Evolutionary conservation across 78 protist species (phyloP).

Genomic region (Dictyostelium intermedium): DNA sequence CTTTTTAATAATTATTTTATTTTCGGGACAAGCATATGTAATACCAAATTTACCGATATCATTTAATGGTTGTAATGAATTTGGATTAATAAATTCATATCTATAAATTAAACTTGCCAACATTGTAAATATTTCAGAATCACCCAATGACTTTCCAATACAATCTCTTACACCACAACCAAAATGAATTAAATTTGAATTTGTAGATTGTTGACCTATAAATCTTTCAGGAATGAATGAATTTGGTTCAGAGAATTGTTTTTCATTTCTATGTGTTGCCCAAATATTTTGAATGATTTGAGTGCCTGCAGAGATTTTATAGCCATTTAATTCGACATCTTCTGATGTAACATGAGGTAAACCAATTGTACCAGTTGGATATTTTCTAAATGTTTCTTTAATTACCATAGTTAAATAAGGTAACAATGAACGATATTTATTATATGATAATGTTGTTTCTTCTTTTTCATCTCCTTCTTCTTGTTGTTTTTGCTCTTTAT

Average conservation of each 20-base stretch:
- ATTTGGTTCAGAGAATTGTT: not conserved
- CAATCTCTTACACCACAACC: conserved; percentile 31
- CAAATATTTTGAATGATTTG: not conserved
- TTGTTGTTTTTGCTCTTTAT: not conserved
- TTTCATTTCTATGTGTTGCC: not conserved
- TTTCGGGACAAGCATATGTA: not conserved
- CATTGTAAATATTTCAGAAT: not conserved
- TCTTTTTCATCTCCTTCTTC: not conserved
- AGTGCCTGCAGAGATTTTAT: not conserved
- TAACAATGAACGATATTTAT: not conserved
- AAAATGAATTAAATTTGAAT: conserved; percentile 4
- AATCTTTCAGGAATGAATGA: conserved; percentile 30
- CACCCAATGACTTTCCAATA: conserved; percentile 2
- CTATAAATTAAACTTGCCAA: not conserved
- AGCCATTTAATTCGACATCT: not conserved
- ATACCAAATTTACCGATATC: not conserved
- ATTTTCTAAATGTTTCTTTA: conserved; percentile 16
- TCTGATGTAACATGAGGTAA: conserved; percentile 19
- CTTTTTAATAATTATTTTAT: not conserved
- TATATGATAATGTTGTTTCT: not conserved
- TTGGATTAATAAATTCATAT: not conserved
- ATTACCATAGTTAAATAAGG: not conserved
- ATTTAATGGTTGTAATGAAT: not conserved
- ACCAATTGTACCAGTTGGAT: conserved; percentile 18
- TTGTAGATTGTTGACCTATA: not conserved